Evolutionary conservation across 441 rosid genomes (phyloP), one percentile per base, ranked within the genome.

Genomic region (Macaranga tanarius): DNA sequence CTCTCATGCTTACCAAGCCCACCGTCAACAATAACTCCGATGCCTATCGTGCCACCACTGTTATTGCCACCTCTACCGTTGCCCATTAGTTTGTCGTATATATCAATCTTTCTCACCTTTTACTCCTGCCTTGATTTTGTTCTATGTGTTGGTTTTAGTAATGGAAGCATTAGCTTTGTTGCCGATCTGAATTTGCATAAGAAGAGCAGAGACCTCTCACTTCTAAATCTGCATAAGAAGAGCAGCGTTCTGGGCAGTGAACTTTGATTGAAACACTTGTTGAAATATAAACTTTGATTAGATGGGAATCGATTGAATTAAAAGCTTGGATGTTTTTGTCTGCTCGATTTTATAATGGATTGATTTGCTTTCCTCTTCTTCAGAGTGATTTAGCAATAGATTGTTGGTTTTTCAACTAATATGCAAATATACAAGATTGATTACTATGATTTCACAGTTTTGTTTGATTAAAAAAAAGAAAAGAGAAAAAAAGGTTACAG

Each of bases 1-100:
- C 98, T 16, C 92, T 91, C 72, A 77, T 89, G 78, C 75, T 87
- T 74, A 73, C 92, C 78, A 81, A 79, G 66, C 79, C 85, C 50
- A 45, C 78, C 3, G 70, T 72, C 13, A 74, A 70, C n/a, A 72
- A 74, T 61, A 76, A 69, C 59, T 57, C 76, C 40, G 76, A 65
- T 4, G 38, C 75, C 55, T 65, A 56, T n/a, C 54, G 73, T 6
- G 8, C 75, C 64, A 19, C 54, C n/a, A 19, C 45, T 25, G 60
- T 60, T 65, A 19, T 55, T 51, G 1, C 79, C 34, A 23, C 68
- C 42, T 3, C 62, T 22, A 22, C 72, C 38, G 71, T 65, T 65
- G 76, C 69, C 64, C 71, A 75, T 70, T 73, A 77, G 62, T 71
- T 70, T 34, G 54, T 79, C 56, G 55, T 12, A 48, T 15, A 3